Evolutionary conservation across 495 filamentous ascomycete species (phyloP), one percentile per base, ranked within the genome.

Genomic region (Pseudotulostoma volvatum): DNA sequence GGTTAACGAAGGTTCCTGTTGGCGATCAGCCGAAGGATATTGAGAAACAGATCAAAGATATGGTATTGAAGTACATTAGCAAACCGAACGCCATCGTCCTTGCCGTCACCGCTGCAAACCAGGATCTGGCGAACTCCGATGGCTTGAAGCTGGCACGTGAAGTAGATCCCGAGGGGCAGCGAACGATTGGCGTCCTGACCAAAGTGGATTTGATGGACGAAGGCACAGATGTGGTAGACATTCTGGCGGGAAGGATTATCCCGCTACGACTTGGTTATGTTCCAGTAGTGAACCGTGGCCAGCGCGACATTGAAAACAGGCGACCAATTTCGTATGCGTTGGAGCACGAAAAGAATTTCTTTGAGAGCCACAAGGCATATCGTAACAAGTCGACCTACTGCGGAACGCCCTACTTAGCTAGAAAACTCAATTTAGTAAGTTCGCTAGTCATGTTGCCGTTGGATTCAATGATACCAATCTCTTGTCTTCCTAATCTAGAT

Each of bases 171-270:
- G 92, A 99, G 57, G 92, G 88, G 46, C 92, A 96, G 63, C 74
- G 92, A 51, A 99, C 92, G 16, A 99, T 99, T 44, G 92, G 92
- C 67, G 92, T 99, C 46, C 71, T 99, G 52, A 96, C 88, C 40
- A 99, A 99, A 69, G 87, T 99, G 38, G 92, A 99, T 60, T 65
- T 99, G 58, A 99, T 99, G 92, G 92, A 99, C 61, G 87, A 95
- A 19, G 92, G 92, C 28, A 99, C 92, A 25, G 92, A 99, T 54
- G 92, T 99, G 13, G 90, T 99, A 47, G 92, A 99, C 66, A 99
- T 99, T 67, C 73, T 99, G 49, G 90, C 92, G 50, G 92, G 92
- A 41, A 81, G 92, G 52, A 90, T 99, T 60, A 96, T 99, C 55
- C 92, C 92, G 13, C 57, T 99, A 46, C 79, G 92, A 41, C 60